These are phyloP conservation scores for Phaeotremella fagi DNA, from an alignment of 768 basidiomycete genomes.

Conservation along the genomic window DNA sequence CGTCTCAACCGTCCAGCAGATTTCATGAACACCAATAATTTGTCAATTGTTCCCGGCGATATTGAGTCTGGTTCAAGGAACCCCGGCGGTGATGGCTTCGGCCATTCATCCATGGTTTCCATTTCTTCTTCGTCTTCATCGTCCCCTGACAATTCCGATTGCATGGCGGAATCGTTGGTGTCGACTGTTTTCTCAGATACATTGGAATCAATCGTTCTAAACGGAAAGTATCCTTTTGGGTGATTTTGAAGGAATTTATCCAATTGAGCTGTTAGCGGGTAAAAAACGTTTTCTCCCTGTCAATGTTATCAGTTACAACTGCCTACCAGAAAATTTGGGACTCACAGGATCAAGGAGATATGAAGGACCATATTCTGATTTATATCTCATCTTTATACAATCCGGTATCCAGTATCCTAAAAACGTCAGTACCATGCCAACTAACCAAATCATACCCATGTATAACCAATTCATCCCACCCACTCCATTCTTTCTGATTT, in stretches of 20 bases:
- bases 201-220: slow-evolving; percentile 52
- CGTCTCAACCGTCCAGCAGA: background rate
- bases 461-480: slow-evolving; percentile 65
- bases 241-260: slow-evolving; percentile 62
- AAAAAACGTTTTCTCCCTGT: slow-evolving; percentile 75
- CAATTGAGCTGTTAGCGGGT: slow-evolving; percentile 61
- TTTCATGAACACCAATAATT: slow-evolving; percentile 17
- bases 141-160: background rate
- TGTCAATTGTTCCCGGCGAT: slow-evolving; percentile 24
- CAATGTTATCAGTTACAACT: background rate
- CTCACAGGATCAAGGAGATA: slow-evolving; percentile 78
- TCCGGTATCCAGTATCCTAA: slow-evolving; percentile 88
- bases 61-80: slow-evolving; percentile 29
- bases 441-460: slow-evolving; percentile 60
- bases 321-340: background rate
- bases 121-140: slow-evolving; percentile 24
- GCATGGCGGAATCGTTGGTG: too few relatives aligned
- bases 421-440: background rate
- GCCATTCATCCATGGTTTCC: slow-evolving; percentile 24
- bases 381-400: slow-evolving; percentile 93
- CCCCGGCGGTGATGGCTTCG: slow-evolving; percentile 45
- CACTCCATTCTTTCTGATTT: slow-evolving; percentile 69
- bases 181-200: too few relatives aligned
- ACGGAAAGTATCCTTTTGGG: slow-evolving; percentile 54
- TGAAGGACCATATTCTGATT: slow-evolving; percentile 86